Percentiles rank a stretch among this genome's conserved stretches.
phyloP scores from a whole-genome alignment of 208 protist species.

The Herpetomonas tarakana region DNA sequence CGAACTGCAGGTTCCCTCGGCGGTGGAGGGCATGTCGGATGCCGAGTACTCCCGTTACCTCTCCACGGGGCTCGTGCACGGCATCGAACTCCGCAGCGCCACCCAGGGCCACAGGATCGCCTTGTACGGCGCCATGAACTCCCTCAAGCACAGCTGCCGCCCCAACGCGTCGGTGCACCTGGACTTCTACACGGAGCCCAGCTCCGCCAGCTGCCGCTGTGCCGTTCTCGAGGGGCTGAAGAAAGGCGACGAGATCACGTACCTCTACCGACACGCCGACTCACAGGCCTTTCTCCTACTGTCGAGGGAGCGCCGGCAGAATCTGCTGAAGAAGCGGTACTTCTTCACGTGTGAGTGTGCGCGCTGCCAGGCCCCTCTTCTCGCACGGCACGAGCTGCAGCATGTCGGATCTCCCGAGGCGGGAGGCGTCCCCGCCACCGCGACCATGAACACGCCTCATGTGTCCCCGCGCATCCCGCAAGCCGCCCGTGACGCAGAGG shows the following conservation, averaged over 20 bases:
- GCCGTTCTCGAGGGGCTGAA: constrained; percentile 22
- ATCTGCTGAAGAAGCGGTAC: constrained; percentile 27
- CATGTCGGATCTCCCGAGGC: too few relatives aligned
- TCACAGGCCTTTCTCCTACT: constrained; percentile 47
- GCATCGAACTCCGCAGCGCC: constrained; percentile 16
- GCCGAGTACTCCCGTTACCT: constrained; percentile 24
- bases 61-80: constrained; percentile 29
- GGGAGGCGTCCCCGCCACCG: background rate
- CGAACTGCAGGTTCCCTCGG: constrained; percentile 22
- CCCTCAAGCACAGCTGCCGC: constrained; percentile 50
- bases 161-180: constrained; percentile 39
- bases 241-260: constrained; percentile 39
- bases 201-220: constrained; percentile 36
- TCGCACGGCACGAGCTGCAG: constrained; percentile 2
- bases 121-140: constrained; percentile 31
- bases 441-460: background rate
- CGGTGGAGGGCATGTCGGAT: constrained; percentile 30
- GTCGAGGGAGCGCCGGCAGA: constrained; percentile 36
- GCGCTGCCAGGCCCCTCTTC: constrained; percentile 23
- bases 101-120: constrained; percentile 21
- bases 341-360: constrained; percentile 45
- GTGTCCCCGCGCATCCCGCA: constrained; percentile 2
- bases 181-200: constrained; percentile 29
- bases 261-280: constrained; percentile 42
- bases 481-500: constrained; percentile 25